These are phyloP conservation scores for Diversispora eburnea DNA, from an alignment of 192 early-diverging fungal species.

Conservation along the genomic window DNA sequence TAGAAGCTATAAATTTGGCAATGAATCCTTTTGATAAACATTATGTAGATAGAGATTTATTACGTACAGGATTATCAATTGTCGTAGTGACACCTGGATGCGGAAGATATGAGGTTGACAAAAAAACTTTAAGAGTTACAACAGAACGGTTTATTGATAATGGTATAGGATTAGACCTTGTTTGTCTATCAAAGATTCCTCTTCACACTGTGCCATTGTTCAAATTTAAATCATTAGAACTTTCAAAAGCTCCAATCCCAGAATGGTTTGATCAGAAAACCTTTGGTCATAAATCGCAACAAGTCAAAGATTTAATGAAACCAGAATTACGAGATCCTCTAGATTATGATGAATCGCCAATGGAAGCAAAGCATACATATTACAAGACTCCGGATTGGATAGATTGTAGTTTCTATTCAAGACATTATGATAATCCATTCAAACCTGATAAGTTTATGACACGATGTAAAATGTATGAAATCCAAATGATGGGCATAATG, in stretches of 20 bases:
- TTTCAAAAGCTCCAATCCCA: constrained; percentile 35
- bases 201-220: constrained; percentile 89
- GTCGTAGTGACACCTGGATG: constrained; percentile 86
- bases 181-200: constrained; percentile 84
- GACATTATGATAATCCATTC: constrained; percentile 42
- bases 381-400: constrained; percentile 89
- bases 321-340: constrained; percentile 46
- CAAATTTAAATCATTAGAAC: constrained; percentile 59
- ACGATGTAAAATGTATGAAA: constrained; percentile 79
- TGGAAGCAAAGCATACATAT: constrained; percentile 36
- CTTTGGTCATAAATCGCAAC: constrained; percentile 11
- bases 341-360: constrained; percentile 46
- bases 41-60: constrained; percentile 91
- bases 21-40: constrained; percentile 93
- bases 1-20: constrained; percentile 95
- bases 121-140: constrained; percentile 81
- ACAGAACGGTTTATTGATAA: constrained; percentile 92
- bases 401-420: constrained; percentile 82
- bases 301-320: constrained; percentile 35
- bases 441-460: constrained; percentile 58
- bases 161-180: constrained; percentile 87
- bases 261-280: constrained; percentile 28
- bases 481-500: constrained; percentile 80
- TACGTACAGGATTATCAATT: constrained; percentile 85
- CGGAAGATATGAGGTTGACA: constrained; percentile 86